Evolutionary conservation across 306 rosid genomes (phyloP).

Genomic region (Vicia faba): DNA sequence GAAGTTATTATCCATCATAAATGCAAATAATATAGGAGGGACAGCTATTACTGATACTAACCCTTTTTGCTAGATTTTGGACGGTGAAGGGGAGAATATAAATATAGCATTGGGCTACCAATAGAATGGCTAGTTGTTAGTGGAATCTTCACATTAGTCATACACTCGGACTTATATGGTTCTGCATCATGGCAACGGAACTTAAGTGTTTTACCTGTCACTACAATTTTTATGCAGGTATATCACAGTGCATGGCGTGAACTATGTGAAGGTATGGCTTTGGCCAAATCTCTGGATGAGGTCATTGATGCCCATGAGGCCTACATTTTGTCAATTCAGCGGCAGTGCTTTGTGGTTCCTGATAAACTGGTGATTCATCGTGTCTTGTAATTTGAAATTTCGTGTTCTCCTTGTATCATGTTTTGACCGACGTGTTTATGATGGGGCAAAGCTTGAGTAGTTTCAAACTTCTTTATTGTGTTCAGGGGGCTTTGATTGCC

Average conservation of each 20-base stretch:
- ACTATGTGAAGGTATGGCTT: conserved; percentile 83
- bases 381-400: conserved; percentile 17
- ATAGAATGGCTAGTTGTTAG: conserved; percentile 24
- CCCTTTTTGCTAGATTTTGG: conserved; percentile 25
- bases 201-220: conserved; percentile 40
- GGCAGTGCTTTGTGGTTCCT: conserved; percentile 96
- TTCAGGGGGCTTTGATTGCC: conserved; percentile 94
- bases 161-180: conserved; percentile 11
- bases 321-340: conserved; percentile 83
- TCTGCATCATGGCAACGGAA: conserved; percentile 34
- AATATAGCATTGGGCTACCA: background rate
- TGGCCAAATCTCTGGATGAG: conserved; percentile 86
- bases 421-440: conserved; percentile 31
- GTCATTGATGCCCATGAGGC: conserved; percentile 93
- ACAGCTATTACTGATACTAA: background rate
- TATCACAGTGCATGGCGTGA: conserved; percentile 99
- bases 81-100: background rate
- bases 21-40: conserved; percentile 4
- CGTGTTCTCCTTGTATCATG: conserved; percentile 28
- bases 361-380: conserved; percentile 81
- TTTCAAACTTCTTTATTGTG: conserved; percentile 33
- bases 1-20: conserved; percentile 22
- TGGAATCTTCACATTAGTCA: conserved; percentile 5
- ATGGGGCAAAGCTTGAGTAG: conserved; percentile 40
- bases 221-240: conserved; percentile 63